Conservation (phyloP, 768 basidiomycete genomes). For the Mycena crocata region DNA sequence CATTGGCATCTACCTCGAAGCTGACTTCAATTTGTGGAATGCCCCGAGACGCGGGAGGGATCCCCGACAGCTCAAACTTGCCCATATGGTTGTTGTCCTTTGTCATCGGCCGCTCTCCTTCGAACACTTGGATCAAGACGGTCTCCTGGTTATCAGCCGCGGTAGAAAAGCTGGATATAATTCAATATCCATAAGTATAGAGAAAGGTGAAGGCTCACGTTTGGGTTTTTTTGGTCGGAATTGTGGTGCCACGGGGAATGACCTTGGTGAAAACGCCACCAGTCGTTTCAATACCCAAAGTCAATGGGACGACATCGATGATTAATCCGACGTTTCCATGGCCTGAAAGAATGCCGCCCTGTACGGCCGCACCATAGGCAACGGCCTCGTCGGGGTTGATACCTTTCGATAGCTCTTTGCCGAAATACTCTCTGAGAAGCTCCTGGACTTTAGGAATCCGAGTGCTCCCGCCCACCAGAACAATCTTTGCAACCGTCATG, state of each 20-base stretch:
- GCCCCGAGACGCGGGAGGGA: slow-evolving; percentile 89
- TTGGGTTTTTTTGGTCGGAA: slow-evolving; percentile 64
- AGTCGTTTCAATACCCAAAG: slow-evolving; percentile 72
- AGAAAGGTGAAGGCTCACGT: slow-evolving; percentile 41
- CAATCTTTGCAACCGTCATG: slow-evolving; percentile 44
- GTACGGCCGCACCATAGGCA: slow-evolving; percentile 79
- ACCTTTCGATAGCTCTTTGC: slow-evolving; percentile 72
- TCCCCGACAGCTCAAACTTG: slow-evolving; percentile 91
- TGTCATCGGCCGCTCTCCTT: slow-evolving; percentile 89
- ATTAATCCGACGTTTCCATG: slow-evolving; percentile 63
- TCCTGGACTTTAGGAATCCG: slow-evolving; percentile 79
- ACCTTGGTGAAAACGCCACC: slow-evolving; percentile 70
- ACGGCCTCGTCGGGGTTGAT: slow-evolving; percentile 84
- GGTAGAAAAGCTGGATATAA: slow-evolving; percentile 75
- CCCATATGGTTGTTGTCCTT: slow-evolving; percentile 93
- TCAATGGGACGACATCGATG: slow-evolving; percentile 68
- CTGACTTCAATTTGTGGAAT: slow-evolving; percentile 93
- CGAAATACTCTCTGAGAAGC: slow-evolving; percentile 75
- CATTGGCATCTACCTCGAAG: slow-evolving; percentile 90
- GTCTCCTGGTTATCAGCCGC: slow-evolving; percentile 90
- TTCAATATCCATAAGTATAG: neutral
- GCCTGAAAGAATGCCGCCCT: slow-evolving; percentile 74
- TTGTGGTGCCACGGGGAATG: slow-evolving; percentile 61
- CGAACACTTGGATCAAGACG: slow-evolving; percentile 90
- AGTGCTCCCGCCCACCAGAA: slow-evolving; percentile 72